Evolutionary conservation across 306 rosid species (phyloP), one percentile per base, ranked within the genome.

Genomic region (Gillenia trifoliata): DNA sequence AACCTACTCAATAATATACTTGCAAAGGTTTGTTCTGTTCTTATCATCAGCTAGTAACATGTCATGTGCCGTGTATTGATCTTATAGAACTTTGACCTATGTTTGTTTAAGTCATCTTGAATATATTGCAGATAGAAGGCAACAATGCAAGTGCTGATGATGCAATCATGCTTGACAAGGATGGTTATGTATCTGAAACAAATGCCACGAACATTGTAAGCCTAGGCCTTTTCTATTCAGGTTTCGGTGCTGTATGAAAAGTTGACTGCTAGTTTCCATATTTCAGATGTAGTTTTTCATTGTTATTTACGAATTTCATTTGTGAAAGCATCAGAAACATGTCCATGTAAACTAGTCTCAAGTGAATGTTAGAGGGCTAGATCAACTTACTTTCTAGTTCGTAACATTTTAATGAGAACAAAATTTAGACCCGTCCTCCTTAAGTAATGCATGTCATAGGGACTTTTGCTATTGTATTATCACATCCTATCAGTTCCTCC

Each of bases 131-230:
- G 98, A 84, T 92, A 59, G 98, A 90, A 86, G 94, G 98, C 65
- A 92, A 92, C 66, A 90, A 92, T 80, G 98, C 90, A 40, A 84
- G 85, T 30, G 94, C 94, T 45, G 91, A 80, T 73, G 98, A 90
- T 84, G 94, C 94, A 61, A 85, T 89, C 84, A 92, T 92, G 97
- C 93, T 92, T 5, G 96, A 92, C 84, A 78, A 88, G 74, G 96
- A 92, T 80, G 97, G 96, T 61, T 92, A 82, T 82, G 89, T 92
- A 29, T 92, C 96, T 16, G 96, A 92, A 85, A 89, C 97, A 73
- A 89, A 89, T 78, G 97, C 97, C 59, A 89, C 96, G 19, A 92
- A 89, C 82, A 83, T 92, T 75, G 97, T 92, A 86, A 83, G 93
- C 76, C 68, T 81, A 29, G 66, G 36, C 36, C n/a, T 54, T 83